These are phyloP conservation scores for Potentilla sterilis DNA, from an alignment of 306 rosid species.

Conservation along the genomic window DNA sequence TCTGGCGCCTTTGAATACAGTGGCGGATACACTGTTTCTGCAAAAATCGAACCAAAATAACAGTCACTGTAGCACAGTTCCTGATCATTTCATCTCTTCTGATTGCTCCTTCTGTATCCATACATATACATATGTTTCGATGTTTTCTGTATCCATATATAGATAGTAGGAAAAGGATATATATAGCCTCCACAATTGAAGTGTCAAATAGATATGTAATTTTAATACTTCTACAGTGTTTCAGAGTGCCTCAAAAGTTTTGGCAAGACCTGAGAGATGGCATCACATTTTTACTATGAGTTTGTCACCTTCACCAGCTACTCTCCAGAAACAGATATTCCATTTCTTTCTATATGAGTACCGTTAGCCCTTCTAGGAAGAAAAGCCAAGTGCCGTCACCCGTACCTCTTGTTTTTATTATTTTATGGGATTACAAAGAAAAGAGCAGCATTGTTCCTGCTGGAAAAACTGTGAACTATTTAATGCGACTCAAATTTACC, in stretches of 20 bases:
- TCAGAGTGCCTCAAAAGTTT: background rate
- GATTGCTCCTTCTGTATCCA: slow-evolving; percentile 3
- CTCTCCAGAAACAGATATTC: background rate
- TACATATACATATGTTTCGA: background rate
- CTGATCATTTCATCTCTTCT: background rate
- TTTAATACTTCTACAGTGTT: background rate
- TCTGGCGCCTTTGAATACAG: slow-evolving; percentile 62
- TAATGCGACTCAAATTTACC: background rate
- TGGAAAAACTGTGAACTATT: background rate
- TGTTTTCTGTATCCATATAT: background rate
- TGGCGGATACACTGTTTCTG: slow-evolving; percentile 61
- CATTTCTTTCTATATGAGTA: background rate
- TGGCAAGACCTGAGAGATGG: background rate
- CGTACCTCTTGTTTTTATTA: background rate
- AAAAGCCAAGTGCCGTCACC: background rate
- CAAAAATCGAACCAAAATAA: slow-evolving; percentile 81
- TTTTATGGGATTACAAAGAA: background rate
- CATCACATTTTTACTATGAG: background rate
- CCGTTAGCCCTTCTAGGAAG: background rate
- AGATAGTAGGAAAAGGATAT: background rate
- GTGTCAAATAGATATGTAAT: background rate
- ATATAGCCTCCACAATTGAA: background rate
- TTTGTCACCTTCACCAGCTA: background rate
- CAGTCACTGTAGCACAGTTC: background rate
- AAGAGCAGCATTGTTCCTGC: background rate